Evolutionary conservation across 163 green algal genomes (phyloP).

Genomic region (Scenedesmus sp.): DNA sequence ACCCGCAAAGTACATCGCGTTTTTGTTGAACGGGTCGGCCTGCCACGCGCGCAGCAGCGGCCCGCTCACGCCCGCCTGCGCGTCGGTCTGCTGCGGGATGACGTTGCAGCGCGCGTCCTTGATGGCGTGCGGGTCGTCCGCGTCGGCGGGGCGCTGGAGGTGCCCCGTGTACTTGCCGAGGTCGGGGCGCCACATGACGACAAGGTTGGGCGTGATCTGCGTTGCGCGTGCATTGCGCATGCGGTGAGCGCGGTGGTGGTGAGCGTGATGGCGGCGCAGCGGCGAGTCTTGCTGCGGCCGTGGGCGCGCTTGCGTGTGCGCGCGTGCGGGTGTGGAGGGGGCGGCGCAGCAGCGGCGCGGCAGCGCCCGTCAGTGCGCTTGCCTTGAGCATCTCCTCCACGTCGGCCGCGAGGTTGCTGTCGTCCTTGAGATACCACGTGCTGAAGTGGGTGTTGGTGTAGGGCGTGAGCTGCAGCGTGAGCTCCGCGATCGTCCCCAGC

Average conservation of each 20-base stretch:
- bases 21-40: conserved; percentile 35
- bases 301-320: no score
- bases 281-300: no score
- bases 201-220: conserved; percentile 33
- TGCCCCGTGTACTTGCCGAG: conserved; percentile 42
- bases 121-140: background rate
- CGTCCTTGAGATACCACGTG: conserved; percentile 27
- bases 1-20: conserved; percentile 17
- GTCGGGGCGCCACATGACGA: conserved; percentile 42
- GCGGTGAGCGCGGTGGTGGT: no score
- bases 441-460: conserved; percentile 29
- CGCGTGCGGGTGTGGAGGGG: no score
- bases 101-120: conserved; percentile 2
- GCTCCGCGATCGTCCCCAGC: conserved; percentile 33
- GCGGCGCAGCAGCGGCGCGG: no score
- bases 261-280: no score
- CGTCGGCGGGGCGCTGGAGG: conserved; percentile 10
- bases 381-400: conserved; percentile 44
- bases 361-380: no score
- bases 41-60: conserved; percentile 31
- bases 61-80: conserved; percentile 10
- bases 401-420: conserved; percentile 39
- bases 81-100: conserved; percentile 1
- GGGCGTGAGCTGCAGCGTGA: conserved; percentile 39
- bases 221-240: no score